These are phyloP conservation scores for Aspergillus quadricinctus DNA, from an alignment of 2,329 filamentous ascomycete genomes.

Conservation along the genomic window DNA sequence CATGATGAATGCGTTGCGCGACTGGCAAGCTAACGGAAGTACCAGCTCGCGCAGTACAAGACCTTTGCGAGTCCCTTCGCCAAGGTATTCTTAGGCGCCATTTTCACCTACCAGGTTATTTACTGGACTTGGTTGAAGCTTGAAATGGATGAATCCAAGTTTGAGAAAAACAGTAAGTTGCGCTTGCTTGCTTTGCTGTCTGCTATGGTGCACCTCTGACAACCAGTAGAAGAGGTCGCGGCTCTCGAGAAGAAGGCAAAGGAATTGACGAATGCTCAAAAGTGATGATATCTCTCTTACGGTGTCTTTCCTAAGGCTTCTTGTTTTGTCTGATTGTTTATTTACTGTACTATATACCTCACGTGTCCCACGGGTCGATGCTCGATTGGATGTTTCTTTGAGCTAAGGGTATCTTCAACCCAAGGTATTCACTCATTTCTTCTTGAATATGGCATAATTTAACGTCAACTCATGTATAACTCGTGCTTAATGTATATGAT, in stretches of 20 bases:
- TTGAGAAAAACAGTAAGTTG: conserved; percentile 37
- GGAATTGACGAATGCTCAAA: conserved; percentile 27
- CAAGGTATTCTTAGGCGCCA: conserved; percentile 46
- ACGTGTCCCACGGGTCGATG: background rate
- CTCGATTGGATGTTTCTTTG: background rate
- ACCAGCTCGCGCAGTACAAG: conserved; percentile 37
- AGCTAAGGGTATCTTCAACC: background rate
- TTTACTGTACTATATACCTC: background rate
- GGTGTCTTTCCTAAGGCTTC: background rate
- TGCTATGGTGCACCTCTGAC: conserved; percentile 4
- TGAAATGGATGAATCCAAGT: conserved; percentile 43
- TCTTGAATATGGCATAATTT: background rate
- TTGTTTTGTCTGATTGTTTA: background rate
- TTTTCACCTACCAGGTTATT: conserved; percentile 47
- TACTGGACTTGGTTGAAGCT: conserved; percentile 47
- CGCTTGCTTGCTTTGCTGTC: background rate
- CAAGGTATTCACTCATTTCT: background rate
- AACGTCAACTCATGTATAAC: background rate
- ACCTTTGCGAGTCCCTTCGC: conserved; percentile 41
- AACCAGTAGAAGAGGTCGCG: conserved; percentile 29
- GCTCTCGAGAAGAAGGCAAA: conserved; percentile 33
- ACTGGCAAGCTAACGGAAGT: background rate
- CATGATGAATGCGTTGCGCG: background rate
- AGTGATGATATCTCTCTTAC: conserved; percentile 13
- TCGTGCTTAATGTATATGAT: background rate